Evolutionary conservation across 1,284 basidiomycete species (phyloP).

Genomic region (Thecaphora thlaspeos): DNA sequence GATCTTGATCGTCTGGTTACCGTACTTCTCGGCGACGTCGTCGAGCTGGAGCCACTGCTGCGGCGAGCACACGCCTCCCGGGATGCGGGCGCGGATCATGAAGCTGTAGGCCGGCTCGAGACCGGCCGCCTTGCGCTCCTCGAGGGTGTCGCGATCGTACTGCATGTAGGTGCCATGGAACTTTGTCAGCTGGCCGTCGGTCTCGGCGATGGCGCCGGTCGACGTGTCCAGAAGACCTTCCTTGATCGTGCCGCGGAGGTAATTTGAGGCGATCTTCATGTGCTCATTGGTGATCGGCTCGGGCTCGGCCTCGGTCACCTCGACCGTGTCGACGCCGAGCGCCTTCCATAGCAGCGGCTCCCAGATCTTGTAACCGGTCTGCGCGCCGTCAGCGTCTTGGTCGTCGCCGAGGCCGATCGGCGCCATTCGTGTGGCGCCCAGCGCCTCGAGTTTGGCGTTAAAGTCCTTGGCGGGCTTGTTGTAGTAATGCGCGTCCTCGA

Average conservation of each 20-base stretch:
- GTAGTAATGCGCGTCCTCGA: conserved; percentile 94
- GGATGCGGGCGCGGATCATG: conserved; percentile 97
- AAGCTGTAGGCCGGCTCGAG: conserved; percentile 95
- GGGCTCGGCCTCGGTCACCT: conserved; percentile 87
- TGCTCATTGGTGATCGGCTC: conserved; percentile 99
- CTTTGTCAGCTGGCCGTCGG: conserved; percentile 93
- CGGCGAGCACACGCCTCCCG: conserved; percentile 88
- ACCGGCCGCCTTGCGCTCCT: conserved; percentile 88
- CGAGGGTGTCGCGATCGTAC: conserved; percentile 96
- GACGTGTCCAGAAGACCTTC: conserved; percentile 81
- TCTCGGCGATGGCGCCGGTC: conserved; percentile 84
- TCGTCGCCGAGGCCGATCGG: conserved; percentile 82
- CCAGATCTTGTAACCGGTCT: conserved; percentile 95
- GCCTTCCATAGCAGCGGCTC: conserved; percentile 91
- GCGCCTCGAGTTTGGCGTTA: conserved; percentile 64
- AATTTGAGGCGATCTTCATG: conserved; percentile 95
- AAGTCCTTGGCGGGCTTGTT: conserved; percentile 96
- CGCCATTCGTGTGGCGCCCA: conserved; percentile 49
- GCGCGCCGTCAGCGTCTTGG: conserved; percentile 92
- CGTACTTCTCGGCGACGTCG: conserved; percentile 91
- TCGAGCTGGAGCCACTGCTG: conserved; percentile 95
- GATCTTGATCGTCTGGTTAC: conserved; percentile 91
- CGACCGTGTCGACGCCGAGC: conserved; percentile 84
- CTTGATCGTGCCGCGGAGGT: conserved; percentile 88
- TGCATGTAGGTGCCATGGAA: conserved; percentile 75